Base-by-base conservation (phyloP, 495 filamentous ascomycete species). In the Aspergillus carlsbadensis region DNA sequence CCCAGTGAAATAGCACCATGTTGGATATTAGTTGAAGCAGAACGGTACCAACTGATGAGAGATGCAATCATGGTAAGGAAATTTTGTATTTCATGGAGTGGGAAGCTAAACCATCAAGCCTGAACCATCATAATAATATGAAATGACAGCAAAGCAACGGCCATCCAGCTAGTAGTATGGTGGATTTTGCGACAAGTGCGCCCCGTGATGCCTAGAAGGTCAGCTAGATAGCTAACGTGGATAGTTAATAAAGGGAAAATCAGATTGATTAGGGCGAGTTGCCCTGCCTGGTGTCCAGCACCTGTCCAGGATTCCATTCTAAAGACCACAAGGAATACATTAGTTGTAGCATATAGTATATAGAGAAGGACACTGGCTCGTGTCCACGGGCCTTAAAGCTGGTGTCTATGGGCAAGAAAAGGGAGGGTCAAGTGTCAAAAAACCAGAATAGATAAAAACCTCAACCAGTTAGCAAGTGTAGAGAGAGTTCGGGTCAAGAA, bases 221-320 rank as follows among this genome's bases (percentile, higher is more conserved):
- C 63, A 34, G 66, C 62, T 7, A 68, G 50, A 21, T 62, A 64
- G 58, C 61, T 59, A 26, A 72, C 57, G 41, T 69, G 50, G 41
- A 50, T 55, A 35, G 60, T 46, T 24, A 42, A 52, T 43, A 68
- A 62, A 39, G 63, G 63, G 36, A 64, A 63, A 37, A 58, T 51
- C 37, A 65, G 26, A 20, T 62, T 64, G 22, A 69, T 35, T 0
- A 66, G 56, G 15, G 61, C 55, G 15, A 69, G 43, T 29, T 60
- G 57, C 33, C 63, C 61, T 6, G 61, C 63, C 43, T 53, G 61
- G 47, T 43, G 59, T 44, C 60, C 57, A 47, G 45, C 45, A 18
- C 39, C 36, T 36, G 51, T 26, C 24, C 43, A 42, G 7, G 61
- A 60, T 4, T 53, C 29, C 1, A 47, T 56, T 31, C 21, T 26